Conservation (phyloP, 2,329 filamentous ascomycete genomes). For the Claviceps cyperi region DNA sequence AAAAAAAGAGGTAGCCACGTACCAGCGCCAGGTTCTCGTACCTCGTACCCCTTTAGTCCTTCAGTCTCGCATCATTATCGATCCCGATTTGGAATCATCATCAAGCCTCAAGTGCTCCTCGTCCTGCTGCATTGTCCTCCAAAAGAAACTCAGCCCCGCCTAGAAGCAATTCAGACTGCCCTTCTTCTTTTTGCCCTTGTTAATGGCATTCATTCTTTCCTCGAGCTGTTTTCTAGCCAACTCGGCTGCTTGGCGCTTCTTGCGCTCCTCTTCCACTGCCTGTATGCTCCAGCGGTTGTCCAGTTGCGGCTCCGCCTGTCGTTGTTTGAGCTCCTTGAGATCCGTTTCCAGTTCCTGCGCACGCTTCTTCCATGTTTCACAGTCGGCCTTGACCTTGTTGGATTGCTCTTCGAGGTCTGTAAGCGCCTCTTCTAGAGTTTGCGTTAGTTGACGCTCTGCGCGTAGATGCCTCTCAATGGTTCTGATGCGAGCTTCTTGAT, state of each 20-base stretch:
- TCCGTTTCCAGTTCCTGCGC: slow-evolving; percentile 60
- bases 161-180: slow-evolving; percentile 95
- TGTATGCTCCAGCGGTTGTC: slow-evolving; percentile 60
- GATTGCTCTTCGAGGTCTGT: slow-evolving; percentile 85
- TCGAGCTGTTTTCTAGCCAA: slow-evolving; percentile 78
- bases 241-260: slow-evolving; percentile 82
- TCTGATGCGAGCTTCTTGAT: slow-evolving; percentile 86
- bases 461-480: slow-evolving; percentile 94
- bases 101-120: neutral
- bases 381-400: slow-evolving; percentile 81
- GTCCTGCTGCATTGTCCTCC: slow-evolving; percentile 4
- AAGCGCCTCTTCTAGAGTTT: slow-evolving; percentile 87
- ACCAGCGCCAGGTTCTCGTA: neutral
- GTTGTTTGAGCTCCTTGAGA: slow-evolving; percentile 49
- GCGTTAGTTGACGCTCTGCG: slow-evolving; percentile 91
- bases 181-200: slow-evolving; percentile 87
- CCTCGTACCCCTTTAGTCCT: too few relatives aligned
- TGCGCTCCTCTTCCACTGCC: slow-evolving; percentile 90
- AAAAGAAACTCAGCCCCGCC: slow-evolving; percentile 10
- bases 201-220: slow-evolving; percentile 85
- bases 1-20: neutral
- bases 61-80: neutral
- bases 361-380: slow-evolving; percentile 82
- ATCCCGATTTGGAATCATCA: neutral
- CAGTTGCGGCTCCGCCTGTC: slow-evolving; percentile 29